A percentile compares a stretch with the other conserved stretches of the same genome.
phyloP scores from a whole-genome alignment of 805 yeast genomes.

The Ogataea pilisensis region DNA sequence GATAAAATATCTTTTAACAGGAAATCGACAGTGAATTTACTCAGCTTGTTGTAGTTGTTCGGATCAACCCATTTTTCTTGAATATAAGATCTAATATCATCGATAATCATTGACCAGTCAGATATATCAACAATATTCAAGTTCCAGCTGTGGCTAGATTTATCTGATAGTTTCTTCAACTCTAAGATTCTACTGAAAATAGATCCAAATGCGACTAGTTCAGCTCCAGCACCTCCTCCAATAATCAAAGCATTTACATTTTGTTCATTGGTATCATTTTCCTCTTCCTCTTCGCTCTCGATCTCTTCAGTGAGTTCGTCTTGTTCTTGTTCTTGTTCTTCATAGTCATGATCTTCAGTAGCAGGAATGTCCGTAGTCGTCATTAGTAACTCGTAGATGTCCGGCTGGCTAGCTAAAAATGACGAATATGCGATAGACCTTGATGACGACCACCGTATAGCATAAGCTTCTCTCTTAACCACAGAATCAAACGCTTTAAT shows the following conservation, averaged over 20 bases:
- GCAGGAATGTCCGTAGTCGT: neutral
- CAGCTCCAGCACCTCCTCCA: slow-evolving; percentile 93
- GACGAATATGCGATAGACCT: slow-evolving; percentile 73
- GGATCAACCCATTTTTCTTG: slow-evolving; percentile 51
- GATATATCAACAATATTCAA: slow-evolving; percentile 71
- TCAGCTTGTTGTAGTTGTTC: slow-evolving; percentile 17
- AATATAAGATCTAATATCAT: slow-evolving; percentile 40
- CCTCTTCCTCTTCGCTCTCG: neutral
- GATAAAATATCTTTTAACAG: slow-evolving; percentile 36
- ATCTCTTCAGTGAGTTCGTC: no score
- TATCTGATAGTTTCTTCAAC: slow-evolving; percentile 6
- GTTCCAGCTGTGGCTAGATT: slow-evolving; percentile 9
- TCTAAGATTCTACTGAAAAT: slow-evolving; percentile 39
- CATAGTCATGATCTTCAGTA: neutral
- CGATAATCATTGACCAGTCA: slow-evolving; percentile 61
- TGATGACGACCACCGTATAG: slow-evolving; percentile 82
- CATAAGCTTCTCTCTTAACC: slow-evolving; percentile 69
- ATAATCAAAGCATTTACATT: slow-evolving; percentile 46
- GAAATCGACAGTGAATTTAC: slow-evolving; percentile 31
- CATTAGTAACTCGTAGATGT: slow-evolving; percentile 35
- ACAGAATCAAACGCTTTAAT: slow-evolving; percentile 60
- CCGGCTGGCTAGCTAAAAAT: slow-evolving; percentile 50
- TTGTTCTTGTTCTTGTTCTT: neutral
- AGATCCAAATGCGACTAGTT: slow-evolving; percentile 60
- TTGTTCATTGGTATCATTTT: neutral